These are phyloP conservation scores for Leccinum ochraceum DNA, from an alignment of 768 basidiomycete genomes.

Conservation along the genomic window DNA sequence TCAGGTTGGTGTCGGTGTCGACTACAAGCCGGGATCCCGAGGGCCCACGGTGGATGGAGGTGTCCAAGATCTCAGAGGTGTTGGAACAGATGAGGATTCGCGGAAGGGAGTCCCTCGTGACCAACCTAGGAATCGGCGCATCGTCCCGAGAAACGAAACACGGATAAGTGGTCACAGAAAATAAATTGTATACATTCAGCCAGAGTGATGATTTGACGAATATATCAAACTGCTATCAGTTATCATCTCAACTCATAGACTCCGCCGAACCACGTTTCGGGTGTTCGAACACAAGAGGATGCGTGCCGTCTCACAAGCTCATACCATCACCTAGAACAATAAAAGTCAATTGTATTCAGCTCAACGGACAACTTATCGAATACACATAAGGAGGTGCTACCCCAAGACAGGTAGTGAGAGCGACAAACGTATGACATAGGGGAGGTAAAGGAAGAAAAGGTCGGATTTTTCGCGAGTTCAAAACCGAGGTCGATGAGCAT, in stretches of 20 bases:
- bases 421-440: not conserved
- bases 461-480: conserved; percentile 2
- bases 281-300: not conserved
- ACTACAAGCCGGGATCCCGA: not conserved
- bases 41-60: conserved; percentile 50
- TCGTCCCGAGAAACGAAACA: conserved; percentile 6
- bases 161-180: not conserved
- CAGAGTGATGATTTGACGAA: too few species aligned
- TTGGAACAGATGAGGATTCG: conserved; percentile 64
- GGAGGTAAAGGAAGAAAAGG: not conserved
- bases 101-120: conserved; percentile 54
- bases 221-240: too few species aligned
- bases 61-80: conserved; percentile 69
- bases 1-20: not conserved
- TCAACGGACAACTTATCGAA: conserved; percentile 17
- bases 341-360: conserved; percentile 23
- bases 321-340: not conserved
- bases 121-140: conserved; percentile 68
- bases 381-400: conserved; percentile 22
- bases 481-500: conserved; percentile 3
- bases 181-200: not conserved
- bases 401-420: conserved; percentile 4
- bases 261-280: too few species aligned
- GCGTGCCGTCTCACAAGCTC: not conserved
- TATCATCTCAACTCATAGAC: too few species aligned